phyloP scores from a whole-genome alignment of 2,329 filamentous ascomycete genomes.

The Fusarium cyanostomum region DNA sequence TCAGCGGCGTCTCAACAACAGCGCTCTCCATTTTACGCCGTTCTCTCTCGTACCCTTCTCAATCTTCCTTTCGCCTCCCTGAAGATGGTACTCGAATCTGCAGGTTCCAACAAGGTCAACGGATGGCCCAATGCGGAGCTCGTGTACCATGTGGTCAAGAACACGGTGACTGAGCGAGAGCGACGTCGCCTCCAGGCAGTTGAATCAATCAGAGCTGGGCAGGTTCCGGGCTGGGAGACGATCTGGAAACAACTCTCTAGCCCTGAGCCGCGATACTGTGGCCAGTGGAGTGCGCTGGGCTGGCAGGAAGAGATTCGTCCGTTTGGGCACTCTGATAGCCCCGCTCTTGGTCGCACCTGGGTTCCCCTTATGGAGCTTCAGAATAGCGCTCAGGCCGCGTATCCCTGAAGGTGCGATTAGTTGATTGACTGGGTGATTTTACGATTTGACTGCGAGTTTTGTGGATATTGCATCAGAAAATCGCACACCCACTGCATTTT shows the following conservation, averaged over 20 bases:
- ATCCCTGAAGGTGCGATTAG: conserved; percentile 42
- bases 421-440: conserved; percentile 23
- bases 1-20: conserved; percentile 41
- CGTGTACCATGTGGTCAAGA: conserved; percentile 59
- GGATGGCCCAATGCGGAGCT: conserved; percentile 60
- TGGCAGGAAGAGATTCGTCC: conserved; percentile 58
- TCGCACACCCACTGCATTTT: conserved; percentile 15
- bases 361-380: conserved; percentile 48
- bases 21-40: conserved; percentile 52
- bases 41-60: conserved; percentile 73
- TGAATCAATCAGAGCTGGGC: conserved; percentile 52
- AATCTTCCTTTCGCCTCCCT: conserved; percentile 75
- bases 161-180: conserved; percentile 67
- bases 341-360: conserved; percentile 57
- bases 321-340: conserved; percentile 53
- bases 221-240: conserved; percentile 47
- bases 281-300: conserved; percentile 58
- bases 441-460: conserved; percentile 31
- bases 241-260: conserved; percentile 51
- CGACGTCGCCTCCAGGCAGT: conserved; percentile 59
- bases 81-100: conserved; percentile 71
- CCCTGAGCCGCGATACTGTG: conserved; percentile 52
- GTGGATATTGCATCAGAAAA: conserved; percentile 37
- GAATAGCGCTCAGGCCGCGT: conserved; percentile 40
- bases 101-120: conserved; percentile 60